Conservation (phyloP, 441 rosid species). For the Jatropha multifida region DNA sequence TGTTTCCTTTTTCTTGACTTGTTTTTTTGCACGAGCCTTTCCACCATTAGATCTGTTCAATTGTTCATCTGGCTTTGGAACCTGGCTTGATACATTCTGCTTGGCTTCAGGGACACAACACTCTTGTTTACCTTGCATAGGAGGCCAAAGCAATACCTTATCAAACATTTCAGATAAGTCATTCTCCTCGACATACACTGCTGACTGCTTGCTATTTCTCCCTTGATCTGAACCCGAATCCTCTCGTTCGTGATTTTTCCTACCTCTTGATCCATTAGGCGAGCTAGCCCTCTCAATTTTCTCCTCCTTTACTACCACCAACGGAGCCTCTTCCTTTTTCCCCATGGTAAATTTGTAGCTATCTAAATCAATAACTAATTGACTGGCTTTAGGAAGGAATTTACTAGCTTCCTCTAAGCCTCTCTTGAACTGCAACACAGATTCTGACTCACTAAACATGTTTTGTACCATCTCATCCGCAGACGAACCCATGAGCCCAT, state of each 20-base stretch:
- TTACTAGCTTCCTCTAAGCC: slow-evolving; percentile 66
- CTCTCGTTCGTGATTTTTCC: slow-evolving; percentile 55
- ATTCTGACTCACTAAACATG: slow-evolving; percentile 39
- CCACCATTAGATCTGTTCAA: slow-evolving; percentile 32
- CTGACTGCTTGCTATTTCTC: slow-evolving; percentile 58
- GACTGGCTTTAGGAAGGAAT: slow-evolving; percentile 41
- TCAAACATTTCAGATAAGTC: slow-evolving; percentile 56
- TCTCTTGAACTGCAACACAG: slow-evolving; percentile 48
- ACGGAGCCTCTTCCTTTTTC: slow-evolving; percentile 11
- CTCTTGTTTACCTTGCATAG: slow-evolving; percentile 21
- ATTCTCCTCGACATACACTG: slow-evolving; percentile 43
- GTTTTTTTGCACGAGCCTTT: slow-evolving; percentile 32
- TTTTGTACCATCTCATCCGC: slow-evolving; percentile 34
- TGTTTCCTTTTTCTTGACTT: slow-evolving; percentile 44
- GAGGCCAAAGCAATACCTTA: slow-evolving; percentile 51
- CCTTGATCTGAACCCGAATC: slow-evolving; percentile 46
- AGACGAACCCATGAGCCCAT: slow-evolving; percentile 27
- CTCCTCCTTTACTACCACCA: slow-evolving; percentile 21
- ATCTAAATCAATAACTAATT: slow-evolving; percentile 25
- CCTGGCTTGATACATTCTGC: slow-evolving; percentile 15
- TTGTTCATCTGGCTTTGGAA: slow-evolving; percentile 23
- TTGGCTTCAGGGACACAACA: slow-evolving; percentile 15
- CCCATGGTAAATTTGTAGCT: slow-evolving; percentile 13
- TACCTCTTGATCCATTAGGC: slow-evolving; percentile 33
- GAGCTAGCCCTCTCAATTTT: slow-evolving; percentile 24